phyloP scores from a whole-genome alignment of 2,329 filamentous ascomycete genomes.

The Sphaceloma murrayae region DNA sequence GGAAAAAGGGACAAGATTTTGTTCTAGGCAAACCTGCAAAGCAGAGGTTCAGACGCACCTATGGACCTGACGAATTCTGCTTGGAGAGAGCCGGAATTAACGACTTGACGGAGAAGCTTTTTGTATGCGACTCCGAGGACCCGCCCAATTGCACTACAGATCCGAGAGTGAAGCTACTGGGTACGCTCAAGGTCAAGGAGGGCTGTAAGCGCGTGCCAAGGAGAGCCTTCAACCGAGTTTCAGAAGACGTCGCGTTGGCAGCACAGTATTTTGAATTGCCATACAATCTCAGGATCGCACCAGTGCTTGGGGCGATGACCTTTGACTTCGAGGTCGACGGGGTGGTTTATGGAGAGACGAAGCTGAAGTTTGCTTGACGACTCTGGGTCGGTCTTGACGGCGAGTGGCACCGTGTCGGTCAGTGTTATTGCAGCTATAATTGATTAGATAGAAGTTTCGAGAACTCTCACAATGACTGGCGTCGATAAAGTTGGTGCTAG shows the following conservation, averaged over 20 bases:
- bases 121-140: neutral
- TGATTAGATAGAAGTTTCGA: too few species aligned
- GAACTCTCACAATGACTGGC: too few species aligned
- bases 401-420: too few species aligned
- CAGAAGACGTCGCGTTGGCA: conserved; percentile 33
- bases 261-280: conserved; percentile 75
- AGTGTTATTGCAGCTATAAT: too few species aligned
- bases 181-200: neutral
- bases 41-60: neutral
- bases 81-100: neutral
- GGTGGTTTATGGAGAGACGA: conserved; percentile 30
- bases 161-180: neutral
- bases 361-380: neutral
- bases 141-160: neutral
- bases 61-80: neutral
- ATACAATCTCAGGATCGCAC: conserved; percentile 74
- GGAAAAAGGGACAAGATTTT: conserved; percentile 29
- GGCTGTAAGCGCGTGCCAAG: neutral
- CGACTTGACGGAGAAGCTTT: neutral
- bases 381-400: too few species aligned
- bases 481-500: too few species aligned
- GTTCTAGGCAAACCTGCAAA: neutral
- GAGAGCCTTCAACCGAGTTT: neutral
- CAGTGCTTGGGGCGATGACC: conserved; percentile 64
- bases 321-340: conserved; percentile 75